These are phyloP conservation scores for Jamesozyma lodderae DNA, from an alignment of 805 yeast genomes.

Conservation along the genomic window DNA sequence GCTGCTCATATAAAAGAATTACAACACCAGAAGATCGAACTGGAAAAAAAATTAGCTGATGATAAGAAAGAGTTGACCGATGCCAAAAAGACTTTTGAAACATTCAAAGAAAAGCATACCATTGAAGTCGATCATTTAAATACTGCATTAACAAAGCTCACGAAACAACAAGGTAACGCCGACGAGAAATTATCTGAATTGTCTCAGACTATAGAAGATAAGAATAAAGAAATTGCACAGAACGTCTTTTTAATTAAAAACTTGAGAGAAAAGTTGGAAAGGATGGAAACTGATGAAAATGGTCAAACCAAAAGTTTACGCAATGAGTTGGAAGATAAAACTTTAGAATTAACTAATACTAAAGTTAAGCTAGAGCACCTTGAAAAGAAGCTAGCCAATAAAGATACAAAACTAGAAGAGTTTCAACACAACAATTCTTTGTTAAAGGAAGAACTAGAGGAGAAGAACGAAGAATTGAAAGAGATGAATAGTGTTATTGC, in stretches of 20 bases:
- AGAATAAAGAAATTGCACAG: conserved; percentile 4
- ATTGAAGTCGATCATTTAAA: conserved; percentile 2
- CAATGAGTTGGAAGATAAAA: neutral
- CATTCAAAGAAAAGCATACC: conserved; percentile 1
- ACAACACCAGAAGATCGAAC: neutral
- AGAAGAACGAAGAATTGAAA: neutral
- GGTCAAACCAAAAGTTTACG: neutral
- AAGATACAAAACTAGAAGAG: neutral
- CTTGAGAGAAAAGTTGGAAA: neutral
- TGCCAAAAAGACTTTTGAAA: neutral
- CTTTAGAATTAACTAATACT: neutral
- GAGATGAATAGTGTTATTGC: neutral
- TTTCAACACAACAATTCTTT: neutral
- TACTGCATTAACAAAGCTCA: neutral
- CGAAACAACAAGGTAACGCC: neutral
- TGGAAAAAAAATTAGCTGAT: neutral
- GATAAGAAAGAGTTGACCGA: neutral
- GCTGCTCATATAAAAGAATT: neutral
- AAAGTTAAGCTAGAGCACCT: neutral
- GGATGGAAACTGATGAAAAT: neutral
- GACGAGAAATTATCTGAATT: neutral
- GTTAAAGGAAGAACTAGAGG: neutral
- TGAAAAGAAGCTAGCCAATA: neutral
- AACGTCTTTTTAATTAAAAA: conserved; percentile 1
- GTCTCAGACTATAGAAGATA: no score